Conservation (phyloP, 2,329 filamentous ascomycete species). For the Anisogramma anomala region DNA sequence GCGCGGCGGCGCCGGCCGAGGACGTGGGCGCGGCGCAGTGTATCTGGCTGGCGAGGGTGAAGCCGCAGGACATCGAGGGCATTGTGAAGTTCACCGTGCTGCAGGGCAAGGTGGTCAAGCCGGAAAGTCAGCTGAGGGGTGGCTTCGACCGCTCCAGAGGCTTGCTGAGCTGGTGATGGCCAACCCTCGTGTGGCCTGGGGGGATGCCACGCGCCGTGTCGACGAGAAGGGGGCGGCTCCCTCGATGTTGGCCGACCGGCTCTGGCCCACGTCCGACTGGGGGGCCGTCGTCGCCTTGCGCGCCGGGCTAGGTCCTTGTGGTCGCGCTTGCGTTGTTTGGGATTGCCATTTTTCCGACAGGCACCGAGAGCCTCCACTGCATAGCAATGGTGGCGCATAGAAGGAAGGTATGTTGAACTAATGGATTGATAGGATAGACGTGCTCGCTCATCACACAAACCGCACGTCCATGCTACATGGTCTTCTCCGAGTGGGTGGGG, state of each 20-base stretch:
- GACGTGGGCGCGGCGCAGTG: slow-evolving; percentile 65
- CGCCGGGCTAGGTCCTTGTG: no score
- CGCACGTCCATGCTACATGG: background rate
- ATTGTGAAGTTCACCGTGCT: slow-evolving; percentile 80
- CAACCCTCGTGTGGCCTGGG: no score
- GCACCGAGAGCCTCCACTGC: no score
- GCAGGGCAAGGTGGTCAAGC: slow-evolving; percentile 90
- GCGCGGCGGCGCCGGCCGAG: slow-evolving; percentile 29
- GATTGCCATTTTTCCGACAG: no score
- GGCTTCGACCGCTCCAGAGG: slow-evolving; percentile 79
- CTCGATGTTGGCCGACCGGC: no score
- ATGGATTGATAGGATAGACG: no score
- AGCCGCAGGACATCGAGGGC: slow-evolving; percentile 85
- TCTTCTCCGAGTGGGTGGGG: background rate
- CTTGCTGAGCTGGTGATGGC: slow-evolving; percentile 68
- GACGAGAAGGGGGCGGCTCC: no score
- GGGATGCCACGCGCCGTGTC: no score
- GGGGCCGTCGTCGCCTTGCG: background rate
- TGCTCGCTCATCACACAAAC: background rate
- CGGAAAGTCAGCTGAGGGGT: slow-evolving; percentile 69
- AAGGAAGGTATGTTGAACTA: no score
- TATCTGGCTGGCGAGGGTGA: slow-evolving; percentile 80
- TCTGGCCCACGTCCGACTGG: no score
- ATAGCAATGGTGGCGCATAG: no score
- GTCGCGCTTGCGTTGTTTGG: no score